Conservation (phyloP, 2,329 filamentous ascomycete genomes). For the Kalaharituber pfeilii region DNA sequence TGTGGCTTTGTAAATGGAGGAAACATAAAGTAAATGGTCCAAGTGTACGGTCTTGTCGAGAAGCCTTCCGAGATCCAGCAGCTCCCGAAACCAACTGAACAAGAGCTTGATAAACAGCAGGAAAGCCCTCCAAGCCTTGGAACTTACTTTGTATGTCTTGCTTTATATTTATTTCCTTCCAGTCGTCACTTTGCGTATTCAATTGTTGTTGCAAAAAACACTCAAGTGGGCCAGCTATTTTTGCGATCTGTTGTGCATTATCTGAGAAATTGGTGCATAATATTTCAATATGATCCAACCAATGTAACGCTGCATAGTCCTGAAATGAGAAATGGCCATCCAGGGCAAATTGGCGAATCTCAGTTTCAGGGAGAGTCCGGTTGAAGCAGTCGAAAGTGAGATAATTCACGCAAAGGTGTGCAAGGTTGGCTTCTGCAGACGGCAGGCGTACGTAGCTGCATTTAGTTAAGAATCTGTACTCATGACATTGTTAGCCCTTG, state of each 20-base stretch:
- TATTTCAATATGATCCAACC: constrained; percentile 25
- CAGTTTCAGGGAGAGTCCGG: constrained; percentile 6
- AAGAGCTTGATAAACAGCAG: neutral
- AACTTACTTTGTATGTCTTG: neutral
- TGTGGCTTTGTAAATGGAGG: neutral
- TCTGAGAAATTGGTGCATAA: constrained; percentile 14
- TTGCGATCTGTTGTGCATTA: constrained; percentile 23
- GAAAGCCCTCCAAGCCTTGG: neutral
- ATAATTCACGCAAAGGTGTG: constrained; percentile 26
- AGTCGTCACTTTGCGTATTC: neutral
- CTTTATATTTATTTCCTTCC: neutral
- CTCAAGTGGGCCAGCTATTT: neutral
- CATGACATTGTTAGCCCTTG: neutral
- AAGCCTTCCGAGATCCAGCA: no score
- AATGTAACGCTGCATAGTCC: constrained; percentile 28
- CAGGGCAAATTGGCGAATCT: constrained; percentile 12
- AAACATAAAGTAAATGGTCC: constrained; percentile 21
- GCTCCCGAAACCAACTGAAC: neutral
- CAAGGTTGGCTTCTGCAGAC: constrained; percentile 20
- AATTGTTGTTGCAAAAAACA: neutral
- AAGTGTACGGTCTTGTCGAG: constrained; percentile 16
- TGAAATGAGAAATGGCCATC: constrained; percentile 27
- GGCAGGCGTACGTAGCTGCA: neutral
- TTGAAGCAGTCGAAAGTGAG: constrained; percentile 26
- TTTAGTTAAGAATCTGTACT: no score